Evolutionary conservation across 768 basidiomycete species (phyloP).

Genomic region (Suillus bovinus): DNA sequence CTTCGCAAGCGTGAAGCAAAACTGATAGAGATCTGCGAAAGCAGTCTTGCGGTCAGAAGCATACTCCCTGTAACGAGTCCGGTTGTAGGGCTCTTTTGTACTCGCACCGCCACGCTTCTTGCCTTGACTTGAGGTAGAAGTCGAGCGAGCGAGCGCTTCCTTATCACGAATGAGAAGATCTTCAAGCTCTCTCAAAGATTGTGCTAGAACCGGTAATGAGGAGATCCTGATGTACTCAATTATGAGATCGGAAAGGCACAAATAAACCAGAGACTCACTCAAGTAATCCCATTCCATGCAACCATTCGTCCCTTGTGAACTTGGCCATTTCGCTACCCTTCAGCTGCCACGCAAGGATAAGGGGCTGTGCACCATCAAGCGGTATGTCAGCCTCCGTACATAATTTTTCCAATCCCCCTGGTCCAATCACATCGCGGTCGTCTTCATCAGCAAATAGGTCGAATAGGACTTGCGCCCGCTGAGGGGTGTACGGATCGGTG

Average conservation of each 20-base stretch:
- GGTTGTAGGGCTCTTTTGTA: constrained; percentile 52
- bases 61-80: constrained; percentile 49
- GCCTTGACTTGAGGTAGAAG: constrained; percentile 22
- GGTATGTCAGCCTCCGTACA: constrained; percentile 71
- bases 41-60: constrained; percentile 48
- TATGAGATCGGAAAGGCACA: neutral
- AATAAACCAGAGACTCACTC: constrained; percentile 33
- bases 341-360: constrained; percentile 78
- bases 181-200: constrained; percentile 61
- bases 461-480: constrained; percentile 59
- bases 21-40: constrained; percentile 68
- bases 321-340: constrained; percentile 72
- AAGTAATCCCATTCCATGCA: constrained; percentile 48
- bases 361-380: constrained; percentile 69
- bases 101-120: constrained; percentile 32
- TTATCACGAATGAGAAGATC: constrained; percentile 54
- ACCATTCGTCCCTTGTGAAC: constrained; percentile 70
- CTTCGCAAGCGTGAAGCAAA: constrained; percentile 71
- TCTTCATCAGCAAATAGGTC: constrained; percentile 59
- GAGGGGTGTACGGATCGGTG: constrained; percentile 45
- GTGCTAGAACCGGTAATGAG: constrained; percentile 47
- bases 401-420: constrained; percentile 70
- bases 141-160: constrained; percentile 34
- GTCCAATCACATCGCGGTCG: constrained; percentile 52
- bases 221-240: constrained; percentile 37